Percentiles rank a stretch among this genome's conserved stretches.
phyloP scores from a whole-genome alignment of 2,329 filamentous ascomycete genomes.

The Coniosporium tulheliwenetii region DNA sequence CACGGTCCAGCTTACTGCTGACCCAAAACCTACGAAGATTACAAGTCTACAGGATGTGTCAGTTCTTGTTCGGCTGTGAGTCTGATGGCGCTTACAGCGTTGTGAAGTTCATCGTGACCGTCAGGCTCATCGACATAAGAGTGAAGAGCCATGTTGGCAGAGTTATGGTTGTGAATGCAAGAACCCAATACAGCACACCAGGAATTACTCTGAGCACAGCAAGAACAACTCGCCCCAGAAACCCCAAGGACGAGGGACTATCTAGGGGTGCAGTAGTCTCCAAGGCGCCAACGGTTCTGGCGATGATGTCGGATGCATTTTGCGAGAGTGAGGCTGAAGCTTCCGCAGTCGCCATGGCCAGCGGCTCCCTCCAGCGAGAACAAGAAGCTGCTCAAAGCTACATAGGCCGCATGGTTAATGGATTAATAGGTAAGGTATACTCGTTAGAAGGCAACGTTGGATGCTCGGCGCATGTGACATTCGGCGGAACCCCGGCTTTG shows the following conservation, averaged over 20 bases:
- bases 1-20: conserved; percentile 84
- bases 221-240: conserved; percentile 32
- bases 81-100: conserved; percentile 50
- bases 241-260: conserved; percentile 19
- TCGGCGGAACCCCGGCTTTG: too few species aligned
- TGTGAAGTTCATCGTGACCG: conserved; percentile 96
- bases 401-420: too few species aligned
- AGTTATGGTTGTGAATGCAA: conserved; percentile 77
- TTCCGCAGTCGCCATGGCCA: too few species aligned
- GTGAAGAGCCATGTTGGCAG: conserved; percentile 80
- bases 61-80: neutral
- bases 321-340: too few species aligned
- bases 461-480: too few species aligned
- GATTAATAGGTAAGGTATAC: too few species aligned
- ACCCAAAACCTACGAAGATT: conserved; percentile 37
- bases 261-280: too few species aligned
- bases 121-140: conserved; percentile 81
- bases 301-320: too few species aligned
- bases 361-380: too few species aligned
- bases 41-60: conserved; percentile 43
- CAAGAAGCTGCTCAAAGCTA: too few species aligned
- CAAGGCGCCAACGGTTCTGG: too few species aligned
- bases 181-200: conserved; percentile 55
- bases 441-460: too few species aligned
- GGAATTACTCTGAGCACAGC: conserved; percentile 38